Percentiles rank a stretch among this genome's conserved stretches.
Evolutionary conservation across 2,329 filamentous ascomycete genomes (phyloP).

Genomic region (Tolypocladium sp.): DNA sequence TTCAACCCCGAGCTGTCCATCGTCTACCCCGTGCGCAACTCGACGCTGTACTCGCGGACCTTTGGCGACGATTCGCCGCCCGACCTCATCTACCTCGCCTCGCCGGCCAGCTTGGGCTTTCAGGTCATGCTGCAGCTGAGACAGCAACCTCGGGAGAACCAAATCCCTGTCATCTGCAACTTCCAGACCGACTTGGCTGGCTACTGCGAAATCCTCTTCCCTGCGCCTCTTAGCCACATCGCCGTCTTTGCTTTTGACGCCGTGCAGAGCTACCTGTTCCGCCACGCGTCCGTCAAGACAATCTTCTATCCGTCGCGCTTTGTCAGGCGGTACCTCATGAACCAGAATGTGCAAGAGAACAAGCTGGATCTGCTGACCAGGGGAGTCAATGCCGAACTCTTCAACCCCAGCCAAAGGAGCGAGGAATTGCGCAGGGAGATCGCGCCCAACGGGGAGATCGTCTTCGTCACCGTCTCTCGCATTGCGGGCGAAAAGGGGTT

Average conservation of each 20-base stretch:
- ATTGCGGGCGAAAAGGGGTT: conserved; percentile 65
- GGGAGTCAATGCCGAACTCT: conserved; percentile 55
- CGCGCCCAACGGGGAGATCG: conserved; percentile 52
- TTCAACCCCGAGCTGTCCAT: conserved; percentile 65
- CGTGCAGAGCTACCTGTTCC: conserved; percentile 60
- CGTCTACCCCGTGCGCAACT: conserved; percentile 59
- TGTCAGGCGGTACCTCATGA: conserved; percentile 51
- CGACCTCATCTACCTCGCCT: conserved; percentile 61
- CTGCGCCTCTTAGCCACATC: conserved; percentile 48
- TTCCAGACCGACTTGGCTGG: conserved; percentile 65
- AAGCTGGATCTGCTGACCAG: conserved; percentile 55
- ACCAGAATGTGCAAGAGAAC: conserved; percentile 41
- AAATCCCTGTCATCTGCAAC: conserved; percentile 55
- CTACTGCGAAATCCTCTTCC: conserved; percentile 62
- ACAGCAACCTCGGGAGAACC: conserved; percentile 43
- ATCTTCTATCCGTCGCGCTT: conserved; percentile 62
- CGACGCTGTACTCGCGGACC: conserved; percentile 48
- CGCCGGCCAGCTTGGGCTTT: conserved; percentile 60
- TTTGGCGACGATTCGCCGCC: conserved; percentile 43
- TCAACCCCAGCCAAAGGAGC: conserved; percentile 44
- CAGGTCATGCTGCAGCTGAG: conserved; percentile 62
- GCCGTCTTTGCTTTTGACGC: conserved; percentile 53
- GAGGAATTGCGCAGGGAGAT: conserved; percentile 42
- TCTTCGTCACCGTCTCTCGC: conserved; percentile 57
- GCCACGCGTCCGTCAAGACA: conserved; percentile 49